Evolutionary conservation across 331 rosid genomes (phyloP), one percentile per base, ranked within the genome.

Genomic region (Phaseolus coccineus): DNA sequence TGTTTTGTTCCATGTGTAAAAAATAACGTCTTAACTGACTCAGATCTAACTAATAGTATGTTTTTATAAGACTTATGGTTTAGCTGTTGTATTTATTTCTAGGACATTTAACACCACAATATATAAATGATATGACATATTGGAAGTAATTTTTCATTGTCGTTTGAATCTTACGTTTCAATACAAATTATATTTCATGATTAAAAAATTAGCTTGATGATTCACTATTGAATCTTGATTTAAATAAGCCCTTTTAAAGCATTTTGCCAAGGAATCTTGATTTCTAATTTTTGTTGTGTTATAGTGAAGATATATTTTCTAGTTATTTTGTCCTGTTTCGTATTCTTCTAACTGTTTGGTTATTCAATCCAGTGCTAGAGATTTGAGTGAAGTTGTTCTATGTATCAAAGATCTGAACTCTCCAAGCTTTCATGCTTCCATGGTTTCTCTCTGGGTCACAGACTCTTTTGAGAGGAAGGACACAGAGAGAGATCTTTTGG

Each of bases 381-480:
- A 96, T 33, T 88, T 84, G 79, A 88, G 85, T 2, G 99, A 96
- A 88, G 92, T 96, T 52, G 89, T 85, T 27, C 35, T 75, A 31
- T 93, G 99, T 77, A 74, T 96, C 28, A 90, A 81, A 80, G 99
- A 93, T 0, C 76, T 96, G 85, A 87, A 93, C 66, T 81, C 94
- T 39, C 95, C 97, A 10, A 84, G 90, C 88, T 93, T 88, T 90
- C 93, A 96, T 83, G 84, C 99, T 13, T 85, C 91, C 19, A 91
- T 96, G 94, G 86, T 96, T 39, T 88, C 90, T 71, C 79, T 85
- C 25, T 96, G 99, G 99, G 88, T 96, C 82, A 77, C 83, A 4
- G 92, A 96, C 82, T 94, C 97, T 6, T 96, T 93, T 11, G 97
- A 96, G 87, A 83, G 93, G 48, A 93, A 90, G 90, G 95, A 93